Base-by-base conservation (phyloP, 768 basidiomycete species). In the Cantharellus anzutake region DNA sequence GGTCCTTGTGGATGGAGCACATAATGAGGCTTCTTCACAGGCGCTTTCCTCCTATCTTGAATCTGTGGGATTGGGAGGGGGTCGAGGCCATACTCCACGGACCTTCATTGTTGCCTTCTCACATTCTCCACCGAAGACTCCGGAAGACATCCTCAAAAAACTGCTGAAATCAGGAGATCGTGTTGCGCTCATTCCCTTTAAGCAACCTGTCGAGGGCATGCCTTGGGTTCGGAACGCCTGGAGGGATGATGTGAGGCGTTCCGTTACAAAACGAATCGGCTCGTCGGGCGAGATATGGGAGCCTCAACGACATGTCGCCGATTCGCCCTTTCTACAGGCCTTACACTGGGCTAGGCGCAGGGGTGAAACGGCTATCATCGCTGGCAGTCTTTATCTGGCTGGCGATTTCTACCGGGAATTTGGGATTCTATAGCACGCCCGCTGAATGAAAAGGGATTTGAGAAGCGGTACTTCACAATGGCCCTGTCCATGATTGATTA, bases 361-460 rank as follows among this genome's bases (percentile, higher is more conserved):
- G 0, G 70, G 66, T 4, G 68, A 67, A n/a, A 66, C 90, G 58
- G 76, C 85, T 0, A 77, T 96, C 5, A 67, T 94, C 1, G 84
- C 89, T 34, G 96, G 94, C 42, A 98, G 96, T 71, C 69, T 98
- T 65, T 99, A 99, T 71, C 78, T 97, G 42, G 88, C 91, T 1
- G 90, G 91, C 5, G 94, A 98, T 72, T 81, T 93, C 59, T 96
- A 94, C 72, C 74, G 91, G 60, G 64, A 82, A 38, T 70, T 65
- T 29, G 60, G 37, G 44, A 11, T 48, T 29, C 20, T 29, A 29
- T 29, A 29, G 20, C 20, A 29, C 20, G 20, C 20, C 20, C 20
- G 20, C 20, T 29, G 20, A 29, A 29, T 29, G 20, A 29, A 29
- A 29, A 29, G 20, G 20, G 20, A 29, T 29, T 29, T 29, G 20